Evolutionary conservation across 345 rosid species (phyloP).

Genomic region (Populus simonii): DNA sequence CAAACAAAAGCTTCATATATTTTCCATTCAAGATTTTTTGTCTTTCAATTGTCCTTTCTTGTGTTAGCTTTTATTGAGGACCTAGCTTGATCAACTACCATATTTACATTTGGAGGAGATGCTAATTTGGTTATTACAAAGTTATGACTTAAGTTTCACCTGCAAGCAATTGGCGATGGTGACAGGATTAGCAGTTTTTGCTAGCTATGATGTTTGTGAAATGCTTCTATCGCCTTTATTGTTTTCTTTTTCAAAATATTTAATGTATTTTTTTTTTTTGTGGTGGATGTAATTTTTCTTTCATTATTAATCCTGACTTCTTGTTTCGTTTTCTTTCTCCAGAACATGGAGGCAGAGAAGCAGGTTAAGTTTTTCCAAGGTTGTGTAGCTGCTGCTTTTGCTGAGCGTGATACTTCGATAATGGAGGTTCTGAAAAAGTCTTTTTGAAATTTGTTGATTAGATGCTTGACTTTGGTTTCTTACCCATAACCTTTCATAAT

Average conservation of each 20-base stretch:
- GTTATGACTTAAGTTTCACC: neutral
- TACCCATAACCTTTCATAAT: neutral
- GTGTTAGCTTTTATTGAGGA: neutral
- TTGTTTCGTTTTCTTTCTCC: slow-evolving; percentile 20
- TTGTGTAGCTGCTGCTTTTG: slow-evolving; percentile 93
- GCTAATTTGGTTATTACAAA: neutral
- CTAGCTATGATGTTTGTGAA: neutral
- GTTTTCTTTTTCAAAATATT: neutral
- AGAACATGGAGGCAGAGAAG: slow-evolving; percentile 92
- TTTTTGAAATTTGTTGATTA: slow-evolving; percentile 2
- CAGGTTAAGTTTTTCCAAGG: slow-evolving; percentile 94
- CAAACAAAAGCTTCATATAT: neutral
- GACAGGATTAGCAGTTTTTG: neutral
- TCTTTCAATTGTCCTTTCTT: neutral
- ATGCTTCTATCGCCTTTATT: neutral
- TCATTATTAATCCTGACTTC: slow-evolving; percentile 3
- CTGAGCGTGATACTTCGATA: slow-evolving; percentile 88
- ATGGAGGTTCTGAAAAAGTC: slow-evolving; percentile 58
- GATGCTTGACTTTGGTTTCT: neutral
- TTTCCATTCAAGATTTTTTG: neutral
- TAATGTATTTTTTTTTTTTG: neutral
- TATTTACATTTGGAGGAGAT: neutral
- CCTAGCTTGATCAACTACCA: neutral
- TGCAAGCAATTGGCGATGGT: neutral
- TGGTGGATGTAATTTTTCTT: slow-evolving; percentile 1